These are phyloP conservation scores for Kluyveromyces aestuarii DNA, from an alignment of 805 yeast genomes.

Conservation along the genomic window DNA sequence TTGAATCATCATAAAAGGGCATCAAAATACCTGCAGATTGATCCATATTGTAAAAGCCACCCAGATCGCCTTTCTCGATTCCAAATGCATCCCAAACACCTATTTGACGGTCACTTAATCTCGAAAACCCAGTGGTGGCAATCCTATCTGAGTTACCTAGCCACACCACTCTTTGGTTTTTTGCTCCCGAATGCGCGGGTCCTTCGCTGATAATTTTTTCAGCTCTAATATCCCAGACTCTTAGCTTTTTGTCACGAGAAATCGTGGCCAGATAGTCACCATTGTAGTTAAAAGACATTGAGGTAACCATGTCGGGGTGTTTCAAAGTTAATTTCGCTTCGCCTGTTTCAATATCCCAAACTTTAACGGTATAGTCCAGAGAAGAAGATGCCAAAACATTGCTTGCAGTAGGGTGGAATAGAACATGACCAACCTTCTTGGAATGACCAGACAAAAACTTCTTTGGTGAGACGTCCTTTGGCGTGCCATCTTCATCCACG, in stretches of 20 bases:
- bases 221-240: constrained; percentile 84
- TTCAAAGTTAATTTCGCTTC: constrained; percentile 61
- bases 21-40: constrained; percentile 88
- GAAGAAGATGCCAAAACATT: constrained; percentile 86
- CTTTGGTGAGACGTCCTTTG: constrained; percentile 62
- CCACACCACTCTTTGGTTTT: constrained; percentile 84
- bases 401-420: constrained; percentile 81
- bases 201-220: constrained; percentile 76
- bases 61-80: constrained; percentile 74
- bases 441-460: constrained; percentile 76
- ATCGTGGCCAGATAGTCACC: constrained; percentile 84
- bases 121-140: constrained; percentile 90
- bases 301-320: constrained; percentile 88
- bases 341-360: constrained; percentile 82
- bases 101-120: constrained; percentile 86
- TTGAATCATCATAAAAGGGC: constrained; percentile 82
- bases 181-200: constrained; percentile 87
- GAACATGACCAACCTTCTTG: constrained; percentile 87
- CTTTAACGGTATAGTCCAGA: constrained; percentile 79
- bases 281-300: constrained; percentile 82
- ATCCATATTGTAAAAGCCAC: constrained; percentile 80
- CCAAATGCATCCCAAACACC: constrained; percentile 86
- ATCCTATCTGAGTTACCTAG: constrained; percentile 77
- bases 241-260: constrained; percentile 79
- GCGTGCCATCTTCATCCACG: constrained; percentile 43